A percentile compares a stretch with the other conserved stretches of the same genome.
Conservation (phyloP, 495 filamentous ascomycete genomes). For the Lophiotrema nucula region DNA sequence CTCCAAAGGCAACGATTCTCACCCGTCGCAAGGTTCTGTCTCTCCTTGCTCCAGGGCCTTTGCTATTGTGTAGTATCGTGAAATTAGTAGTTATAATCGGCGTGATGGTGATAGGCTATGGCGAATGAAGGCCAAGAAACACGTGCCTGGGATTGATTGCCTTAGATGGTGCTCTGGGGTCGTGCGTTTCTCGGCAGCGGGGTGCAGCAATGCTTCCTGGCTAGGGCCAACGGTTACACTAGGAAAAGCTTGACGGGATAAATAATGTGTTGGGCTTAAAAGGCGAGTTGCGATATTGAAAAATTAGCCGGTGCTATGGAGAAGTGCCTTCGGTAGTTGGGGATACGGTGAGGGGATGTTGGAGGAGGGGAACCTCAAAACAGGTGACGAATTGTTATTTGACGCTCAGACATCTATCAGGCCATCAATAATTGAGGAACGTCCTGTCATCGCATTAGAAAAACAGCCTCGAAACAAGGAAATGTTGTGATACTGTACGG, state of each 20-base stretch:
- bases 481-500: too few relatives aligned
- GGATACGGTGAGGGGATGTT: constrained; percentile 26
- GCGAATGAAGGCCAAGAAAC: constrained; percentile 5
- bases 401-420: background rate
- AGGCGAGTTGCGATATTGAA: background rate
- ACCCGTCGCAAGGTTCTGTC: background rate
- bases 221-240: constrained; percentile 1
- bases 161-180: background rate
- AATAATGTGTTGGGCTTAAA: background rate
- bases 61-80: constrained; percentile 9
- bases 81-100: constrained; percentile 22
- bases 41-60: too few relatives aligned
- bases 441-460: background rate
- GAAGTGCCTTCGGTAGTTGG: constrained; percentile 25
- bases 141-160: constrained; percentile 24
- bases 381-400: background rate
- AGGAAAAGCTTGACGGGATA: constrained; percentile 25
- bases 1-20: background rate
- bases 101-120: constrained; percentile 6
- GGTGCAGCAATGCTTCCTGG: constrained; percentile 7
- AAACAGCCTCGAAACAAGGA: too few relatives aligned
- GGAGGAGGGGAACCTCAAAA: constrained; percentile 7
- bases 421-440: background rate
- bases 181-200: constrained; percentile 22
- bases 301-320: constrained; percentile 27